Evolutionary conservation across 306 rosid genomes (phyloP).

Genomic region (Medicago ruthenica): DNA sequence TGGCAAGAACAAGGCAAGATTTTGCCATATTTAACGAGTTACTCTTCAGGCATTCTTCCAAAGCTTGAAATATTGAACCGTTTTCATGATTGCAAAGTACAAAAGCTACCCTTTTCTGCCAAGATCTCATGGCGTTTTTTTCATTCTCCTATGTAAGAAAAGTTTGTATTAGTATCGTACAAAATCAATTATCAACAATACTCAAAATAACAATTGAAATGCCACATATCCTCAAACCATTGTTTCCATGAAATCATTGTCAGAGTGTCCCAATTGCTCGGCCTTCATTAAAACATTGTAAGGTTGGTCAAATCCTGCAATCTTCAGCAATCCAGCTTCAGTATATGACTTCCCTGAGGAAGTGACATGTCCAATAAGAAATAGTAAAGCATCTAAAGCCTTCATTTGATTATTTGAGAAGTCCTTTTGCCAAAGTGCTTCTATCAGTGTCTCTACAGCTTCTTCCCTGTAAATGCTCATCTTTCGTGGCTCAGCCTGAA

Average conservation of each 20-base stretch:
- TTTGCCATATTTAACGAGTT: slow-evolving; percentile 70
- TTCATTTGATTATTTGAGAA: slow-evolving; percentile 66
- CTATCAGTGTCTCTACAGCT: slow-evolving; percentile 76
- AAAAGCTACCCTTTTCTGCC: slow-evolving; percentile 84
- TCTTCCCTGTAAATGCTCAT: slow-evolving; percentile 98
- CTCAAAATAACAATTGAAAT: slow-evolving; percentile 39
- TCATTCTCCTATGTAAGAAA: slow-evolving; percentile 72
- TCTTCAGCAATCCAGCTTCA: slow-evolving; percentile 86
- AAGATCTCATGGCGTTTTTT: slow-evolving; percentile 66
- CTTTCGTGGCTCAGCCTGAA: slow-evolving; percentile 85
- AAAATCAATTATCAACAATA: slow-evolving; percentile 30
- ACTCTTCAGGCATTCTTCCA: slow-evolving; percentile 82
- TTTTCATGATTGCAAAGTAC: slow-evolving; percentile 87
- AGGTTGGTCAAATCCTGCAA: slow-evolving; percentile 86
- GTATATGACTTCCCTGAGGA: slow-evolving; percentile 73
- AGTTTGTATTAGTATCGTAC: slow-evolving; percentile 34
- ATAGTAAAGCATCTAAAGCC: slow-evolving; percentile 73
- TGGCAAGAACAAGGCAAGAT: slow-evolving; percentile 79
- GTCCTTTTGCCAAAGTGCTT: slow-evolving; percentile 76
- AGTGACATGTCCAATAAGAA: slow-evolving; percentile 75
- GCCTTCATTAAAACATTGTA: slow-evolving; percentile 73
- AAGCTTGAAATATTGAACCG: slow-evolving; percentile 82
- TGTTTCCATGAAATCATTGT: slow-evolving; percentile 61
- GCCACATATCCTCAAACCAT: slow-evolving; percentile 52
- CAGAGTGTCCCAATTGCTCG: slow-evolving; percentile 56